Conservation (phyloP, 805 yeast species). For the Zygosaccharomyces gambellarensis region DNA sequence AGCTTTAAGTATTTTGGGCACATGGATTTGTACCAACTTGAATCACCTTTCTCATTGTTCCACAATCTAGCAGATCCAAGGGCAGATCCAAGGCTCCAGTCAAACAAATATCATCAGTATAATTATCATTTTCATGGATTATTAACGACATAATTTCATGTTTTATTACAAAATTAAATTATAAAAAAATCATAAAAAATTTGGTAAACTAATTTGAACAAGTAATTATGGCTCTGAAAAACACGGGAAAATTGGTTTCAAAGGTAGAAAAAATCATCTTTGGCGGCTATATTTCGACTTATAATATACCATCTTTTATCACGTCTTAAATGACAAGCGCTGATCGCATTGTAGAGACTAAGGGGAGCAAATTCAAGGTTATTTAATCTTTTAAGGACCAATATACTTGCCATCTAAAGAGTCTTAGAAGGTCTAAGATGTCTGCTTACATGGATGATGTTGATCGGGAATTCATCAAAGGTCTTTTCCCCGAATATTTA, state of each 20-base stretch:
- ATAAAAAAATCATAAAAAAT: background rate
- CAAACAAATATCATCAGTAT: background rate
- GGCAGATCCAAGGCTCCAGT: background rate
- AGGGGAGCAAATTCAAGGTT: constrained; percentile 2
- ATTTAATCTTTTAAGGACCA: background rate
- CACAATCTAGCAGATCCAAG: too few relatives aligned
- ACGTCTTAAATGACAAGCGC: constrained; percentile 2
- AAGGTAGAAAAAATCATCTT: background rate
- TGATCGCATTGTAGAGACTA: background rate
- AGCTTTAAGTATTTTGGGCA: background rate
- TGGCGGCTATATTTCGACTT: background rate
- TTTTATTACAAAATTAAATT: background rate
- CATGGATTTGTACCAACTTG: too few relatives aligned
- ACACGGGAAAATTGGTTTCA: background rate
- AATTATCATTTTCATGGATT: background rate
- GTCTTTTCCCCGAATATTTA: constrained; percentile 30
- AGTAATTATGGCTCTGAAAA: background rate
- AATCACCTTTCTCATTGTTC: too few relatives aligned
- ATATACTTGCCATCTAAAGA: background rate
- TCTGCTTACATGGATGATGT: constrained; percentile 26
- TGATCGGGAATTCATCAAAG: constrained; percentile 25
- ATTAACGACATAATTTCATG: background rate
- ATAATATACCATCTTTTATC: background rate
- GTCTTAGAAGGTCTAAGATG: constrained; percentile 8
- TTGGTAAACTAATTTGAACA: background rate